Percentiles rank a stretch among this genome's conserved stretches.
These are phyloP conservation scores for Lodderomyces theae DNA, from an alignment of 1,139 yeast species.

Conservation along the genomic window DNA sequence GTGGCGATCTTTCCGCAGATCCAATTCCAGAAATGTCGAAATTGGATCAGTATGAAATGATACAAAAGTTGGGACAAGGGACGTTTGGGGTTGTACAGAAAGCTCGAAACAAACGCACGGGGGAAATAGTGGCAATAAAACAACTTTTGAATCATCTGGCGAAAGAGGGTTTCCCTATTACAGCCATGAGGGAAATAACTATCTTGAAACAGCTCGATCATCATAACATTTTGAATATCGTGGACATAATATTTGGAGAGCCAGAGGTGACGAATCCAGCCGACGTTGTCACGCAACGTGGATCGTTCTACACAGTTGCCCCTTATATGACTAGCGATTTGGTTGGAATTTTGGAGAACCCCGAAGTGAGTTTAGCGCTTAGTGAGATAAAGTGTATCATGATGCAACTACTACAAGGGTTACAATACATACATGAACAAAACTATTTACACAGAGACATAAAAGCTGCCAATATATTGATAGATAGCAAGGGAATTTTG, in stretches of 20 bases:
- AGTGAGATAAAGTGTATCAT: conserved; percentile 81
- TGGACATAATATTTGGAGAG: conserved; percentile 79
- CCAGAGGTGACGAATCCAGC: conserved; percentile 38
- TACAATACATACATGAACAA: conserved; percentile 75
- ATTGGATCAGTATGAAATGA: conserved; percentile 31
- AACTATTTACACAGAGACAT: conserved; percentile 84
- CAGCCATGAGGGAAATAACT: conserved; percentile 90
- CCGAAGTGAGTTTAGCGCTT: conserved; percentile 57
- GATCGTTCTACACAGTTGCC: conserved; percentile 78
- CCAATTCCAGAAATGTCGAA: conserved; percentile 30
- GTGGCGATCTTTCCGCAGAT: not conserved
- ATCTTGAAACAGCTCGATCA: conserved; percentile 73
- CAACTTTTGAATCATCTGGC: conserved; percentile 79
- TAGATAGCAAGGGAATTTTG: conserved; percentile 72
- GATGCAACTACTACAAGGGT: conserved; percentile 74
- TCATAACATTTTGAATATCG: conserved; percentile 66
- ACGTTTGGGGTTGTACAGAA: conserved; percentile 51
- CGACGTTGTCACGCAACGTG: conserved; percentile 39
- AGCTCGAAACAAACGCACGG: conserved; percentile 31
- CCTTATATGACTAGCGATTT: conserved; percentile 94
- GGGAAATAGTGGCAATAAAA: conserved; percentile 55
- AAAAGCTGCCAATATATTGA: conserved; percentile 87
- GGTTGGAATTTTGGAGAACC: conserved; percentile 88
- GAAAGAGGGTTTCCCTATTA: conserved; percentile 91
- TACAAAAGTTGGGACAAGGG: conserved; percentile 46